Conservation (phyloP, 2,329 filamentous ascomycete species). For the Fusarium sp. region DNA sequence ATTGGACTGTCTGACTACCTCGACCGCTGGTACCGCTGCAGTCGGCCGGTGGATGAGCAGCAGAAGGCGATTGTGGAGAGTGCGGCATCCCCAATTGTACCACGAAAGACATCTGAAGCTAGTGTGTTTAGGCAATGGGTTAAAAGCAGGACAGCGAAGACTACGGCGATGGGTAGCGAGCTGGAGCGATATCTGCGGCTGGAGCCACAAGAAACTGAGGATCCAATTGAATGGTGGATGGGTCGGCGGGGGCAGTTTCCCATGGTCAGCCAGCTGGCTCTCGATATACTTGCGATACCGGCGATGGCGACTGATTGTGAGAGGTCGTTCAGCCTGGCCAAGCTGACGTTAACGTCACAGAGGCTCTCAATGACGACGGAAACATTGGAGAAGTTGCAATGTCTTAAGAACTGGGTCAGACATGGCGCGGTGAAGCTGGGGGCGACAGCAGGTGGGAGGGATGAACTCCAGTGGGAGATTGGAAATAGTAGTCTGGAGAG, state of each 20-base stretch:
- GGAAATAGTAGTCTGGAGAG: not conserved
- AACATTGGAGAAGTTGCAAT: not conserved
- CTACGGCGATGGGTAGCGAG: not conserved
- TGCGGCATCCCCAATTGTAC: not conserved
- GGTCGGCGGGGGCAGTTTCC: not conserved
- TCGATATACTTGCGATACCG: conserved; percentile 2
- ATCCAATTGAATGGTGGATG: conserved; percentile 11
- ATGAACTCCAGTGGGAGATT: not conserved
- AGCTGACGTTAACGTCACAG: not conserved
- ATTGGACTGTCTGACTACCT: not conserved
- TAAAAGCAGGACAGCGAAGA: not conserved
- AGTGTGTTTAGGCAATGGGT: not conserved
- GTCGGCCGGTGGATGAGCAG: not conserved
- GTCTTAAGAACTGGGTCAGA: not conserved
- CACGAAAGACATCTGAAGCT: not conserved
- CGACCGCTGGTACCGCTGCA: not conserved
- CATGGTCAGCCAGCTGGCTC: conserved; percentile 1
- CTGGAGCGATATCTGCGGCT: conserved; percentile 2
- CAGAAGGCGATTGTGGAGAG: not conserved
- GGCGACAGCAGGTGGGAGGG: not conserved
- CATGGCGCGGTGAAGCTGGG: not conserved
- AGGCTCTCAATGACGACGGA: not conserved
- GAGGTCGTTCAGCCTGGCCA: not conserved
- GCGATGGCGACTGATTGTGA: not conserved
- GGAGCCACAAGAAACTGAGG: conserved; percentile 5